Evolutionary conservation across 169 alveolate genomes (phyloP), one percentile per base, ranked within the genome.

Genomic region (Eimeria necatrix): DNA sequence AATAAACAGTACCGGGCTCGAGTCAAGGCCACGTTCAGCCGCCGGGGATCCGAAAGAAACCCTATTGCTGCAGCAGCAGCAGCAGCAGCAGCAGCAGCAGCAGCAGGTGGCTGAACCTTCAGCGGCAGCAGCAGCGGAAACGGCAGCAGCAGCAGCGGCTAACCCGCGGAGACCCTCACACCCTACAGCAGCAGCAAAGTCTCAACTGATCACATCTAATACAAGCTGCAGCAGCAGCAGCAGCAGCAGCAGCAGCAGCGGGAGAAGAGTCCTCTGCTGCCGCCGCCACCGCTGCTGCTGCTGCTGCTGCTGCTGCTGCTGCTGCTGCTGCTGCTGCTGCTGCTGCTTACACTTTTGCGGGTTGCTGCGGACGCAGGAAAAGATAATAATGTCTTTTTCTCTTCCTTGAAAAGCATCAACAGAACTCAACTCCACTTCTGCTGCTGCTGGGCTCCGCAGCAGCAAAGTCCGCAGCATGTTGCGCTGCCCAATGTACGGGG

Each of bases 401-500:
- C 98, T 94, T 4, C 99, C 99, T 96, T 98, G 98, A 93, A 97
- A 98, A 80, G 98, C 98, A 95, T 98, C 99, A 5, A 98, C 98
- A 12, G 98, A 96, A 14, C 97, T 97, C 16, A 95, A 91, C 91
- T 94, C 97, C 59, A 96, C 95, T 85, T 51, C 96, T 93, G 94
- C 96, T 68, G 60, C 95, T 10, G 48, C 86, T 14, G 81, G 95
- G 73, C 96, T 91, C 83, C 97, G 97, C 70, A 84, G 91, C 7
- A 95, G 60, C n/a, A 96, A 73, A 16, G 91, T 60, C 84, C 91
- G 84, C 60, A 96, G 98, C 94, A 92, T 98, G 53, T 97, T 98
- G 94, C 99, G 96, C 96, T 99, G 98, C 9, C 99, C 99, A 96
- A 98, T 99, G 95, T 99, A 99, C 61, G 99, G 99, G 14, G 99